Evolutionary conservation across 768 basidiomycete species (phyloP).

Genomic region (Suillus fuscotomentosus): DNA sequence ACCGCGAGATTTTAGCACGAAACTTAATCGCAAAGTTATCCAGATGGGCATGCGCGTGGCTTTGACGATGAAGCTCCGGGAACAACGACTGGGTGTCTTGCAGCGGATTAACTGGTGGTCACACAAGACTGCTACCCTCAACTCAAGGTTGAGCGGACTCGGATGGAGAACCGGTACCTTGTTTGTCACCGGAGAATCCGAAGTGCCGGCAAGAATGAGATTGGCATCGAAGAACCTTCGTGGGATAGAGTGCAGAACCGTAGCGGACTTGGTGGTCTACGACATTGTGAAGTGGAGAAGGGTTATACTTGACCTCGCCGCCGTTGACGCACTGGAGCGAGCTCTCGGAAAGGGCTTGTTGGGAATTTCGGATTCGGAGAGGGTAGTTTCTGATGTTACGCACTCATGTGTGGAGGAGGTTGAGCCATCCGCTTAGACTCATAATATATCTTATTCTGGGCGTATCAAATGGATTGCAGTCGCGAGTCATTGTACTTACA

Average conservation of each 20-base stretch:
- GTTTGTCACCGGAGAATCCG: conserved; percentile 67
- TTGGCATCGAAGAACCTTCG: conserved; percentile 71
- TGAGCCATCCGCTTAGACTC: conserved; percentile 1
- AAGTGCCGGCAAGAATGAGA: conserved; percentile 52
- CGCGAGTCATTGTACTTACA: not conserved
- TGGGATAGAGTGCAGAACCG: conserved; percentile 61
- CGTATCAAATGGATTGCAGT: not conserved
- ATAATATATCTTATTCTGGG: not conserved
- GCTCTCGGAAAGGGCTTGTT: conserved; percentile 46
- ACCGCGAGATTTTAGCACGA: conserved; percentile 88
- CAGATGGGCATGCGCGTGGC: conserved; percentile 93
- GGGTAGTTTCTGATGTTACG: conserved; percentile 8
- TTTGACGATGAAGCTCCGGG: conserved; percentile 77
- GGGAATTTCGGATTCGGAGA: conserved; percentile 5
- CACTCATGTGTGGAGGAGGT: not conserved
- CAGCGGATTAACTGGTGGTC: conserved; percentile 68
- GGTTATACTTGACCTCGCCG: conserved; percentile 76
- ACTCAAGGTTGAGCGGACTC: conserved; percentile 57
- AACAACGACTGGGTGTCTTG: conserved; percentile 74
- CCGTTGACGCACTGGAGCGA: conserved; percentile 76
- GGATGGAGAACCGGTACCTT: conserved; percentile 69
- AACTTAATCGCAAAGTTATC: conserved; percentile 89
- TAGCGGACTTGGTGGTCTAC: conserved; percentile 72
- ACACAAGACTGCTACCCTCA: conserved; percentile 68
- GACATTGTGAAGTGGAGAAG: conserved; percentile 83